These are phyloP conservation scores for Penicillium corylophilum DNA, from an alignment of 2,329 filamentous ascomycete species.

Conservation along the genomic window DNA sequence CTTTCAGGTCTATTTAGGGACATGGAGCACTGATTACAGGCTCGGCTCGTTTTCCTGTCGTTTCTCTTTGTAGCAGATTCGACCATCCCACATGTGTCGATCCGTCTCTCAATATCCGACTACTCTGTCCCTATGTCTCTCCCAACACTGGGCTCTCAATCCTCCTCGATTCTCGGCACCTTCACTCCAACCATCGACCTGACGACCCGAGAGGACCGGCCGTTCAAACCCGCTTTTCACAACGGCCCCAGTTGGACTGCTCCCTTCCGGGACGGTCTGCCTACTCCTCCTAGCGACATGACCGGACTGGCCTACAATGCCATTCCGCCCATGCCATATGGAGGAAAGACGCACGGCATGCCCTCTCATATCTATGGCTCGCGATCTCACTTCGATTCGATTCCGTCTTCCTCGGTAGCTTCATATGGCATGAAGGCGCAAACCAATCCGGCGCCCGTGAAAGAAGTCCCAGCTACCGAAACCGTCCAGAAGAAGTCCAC, in stretches of 20 bases:
- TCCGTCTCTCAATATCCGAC: slow-evolving; percentile 8
- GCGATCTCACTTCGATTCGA: slow-evolving; percentile 23
- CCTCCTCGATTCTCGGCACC: slow-evolving; percentile 28
- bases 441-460: slow-evolving; percentile 23
- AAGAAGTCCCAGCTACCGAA: slow-evolving; percentile 23
- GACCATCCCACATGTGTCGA: slow-evolving; percentile 16
- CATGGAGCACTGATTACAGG: background rate
- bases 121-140: slow-evolving; percentile 34
- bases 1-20: background rate
- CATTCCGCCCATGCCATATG: slow-evolving; percentile 32
- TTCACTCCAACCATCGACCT: slow-evolving; percentile 28
- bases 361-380: slow-evolving; percentile 25
- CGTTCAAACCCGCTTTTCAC: slow-evolving; percentile 17
- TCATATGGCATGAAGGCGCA: slow-evolving; percentile 21
- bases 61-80: background rate
- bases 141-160: slow-evolving; percentile 27
- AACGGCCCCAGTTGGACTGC: slow-evolving; percentile 31
- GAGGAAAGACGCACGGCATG: slow-evolving; percentile 28
- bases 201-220: slow-evolving; percentile 16
- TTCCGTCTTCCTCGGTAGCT: slow-evolving; percentile 22
- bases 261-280: slow-evolving; percentile 42
- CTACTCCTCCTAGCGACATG: slow-evolving; percentile 45
- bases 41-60: slow-evolving; percentile 1
- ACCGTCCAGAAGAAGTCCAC: slow-evolving; percentile 28
- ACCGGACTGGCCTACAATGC: slow-evolving; percentile 41